Base-by-base conservation (phyloP, 2,329 filamentous ascomycete species). In the Ophiobolus disseminans region DNA sequence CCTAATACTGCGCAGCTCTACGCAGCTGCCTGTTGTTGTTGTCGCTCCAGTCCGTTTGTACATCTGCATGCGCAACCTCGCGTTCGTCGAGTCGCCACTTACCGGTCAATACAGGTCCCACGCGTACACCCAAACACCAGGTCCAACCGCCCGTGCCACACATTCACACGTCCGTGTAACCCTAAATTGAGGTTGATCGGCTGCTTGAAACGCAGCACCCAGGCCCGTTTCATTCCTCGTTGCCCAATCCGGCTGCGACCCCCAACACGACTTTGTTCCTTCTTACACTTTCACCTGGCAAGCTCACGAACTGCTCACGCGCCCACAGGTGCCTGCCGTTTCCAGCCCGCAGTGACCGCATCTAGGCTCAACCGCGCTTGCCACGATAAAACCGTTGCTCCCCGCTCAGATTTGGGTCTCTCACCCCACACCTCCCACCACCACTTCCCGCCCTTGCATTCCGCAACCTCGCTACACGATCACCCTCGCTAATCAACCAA, bases 281-380 rank as follows among this genome's bases (percentile, higher is more conserved):
- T 14, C 30, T 6, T 32, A n/a, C 8, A 31, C 42, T 32, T 45
- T 45, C 42, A 45, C 42, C 22, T 37, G n/a, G 17, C 34, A 21
- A 9, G 9, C 16, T n/a, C 16, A 13, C 20, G 16, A 4, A 31
- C 14, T 46, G 45, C 52, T 48, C 45, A 52, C 38, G 44, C 44
- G 48, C 17, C 14, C 30, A 14, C 9, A 41, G 17, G 41, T 17
- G 32, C 37, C 30, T 52, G 48, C 37, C 40, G 45, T 53, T 39
- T 10, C 19, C 36, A 25, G 23, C 40, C 22, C 19, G 11, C 13
- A n/a, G 14, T 37, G 34, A 21, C 19, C 13, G 32, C 31, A 34
- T 20, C 34, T 20, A 32, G 14, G 20, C 38, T 47, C 43, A n/a
- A 25, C 35, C 43, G 34, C 45, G 14, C 28, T 32, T 10, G 21